Evolutionary conservation across 495 filamentous ascomycete species (phyloP).

Genomic region (Paragyromitra xinjiangensis): DNA sequence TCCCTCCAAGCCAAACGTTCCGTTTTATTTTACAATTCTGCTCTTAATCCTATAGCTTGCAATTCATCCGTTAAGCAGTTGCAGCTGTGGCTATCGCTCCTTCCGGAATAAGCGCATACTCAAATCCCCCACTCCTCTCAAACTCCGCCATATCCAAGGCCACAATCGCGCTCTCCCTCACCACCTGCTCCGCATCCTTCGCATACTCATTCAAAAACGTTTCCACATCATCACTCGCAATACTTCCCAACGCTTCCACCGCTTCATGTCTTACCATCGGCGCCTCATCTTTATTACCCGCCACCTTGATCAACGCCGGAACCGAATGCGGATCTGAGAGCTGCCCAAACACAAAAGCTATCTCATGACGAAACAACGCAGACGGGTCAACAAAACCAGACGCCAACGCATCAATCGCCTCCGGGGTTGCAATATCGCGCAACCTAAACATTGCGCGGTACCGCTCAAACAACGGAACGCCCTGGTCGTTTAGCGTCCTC

Average conservation of each 20-base stretch:
- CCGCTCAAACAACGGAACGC: constrained; percentile 82
- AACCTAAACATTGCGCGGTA: constrained; percentile 99
- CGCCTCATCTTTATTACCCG: constrained; percentile 80
- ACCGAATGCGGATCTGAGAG: constrained; percentile 95
- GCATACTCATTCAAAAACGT: constrained; percentile 82
- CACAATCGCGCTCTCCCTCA: constrained; percentile 92
- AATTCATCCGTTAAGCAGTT: background rate
- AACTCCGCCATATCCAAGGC: constrained; percentile 98
- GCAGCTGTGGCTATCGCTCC: background rate
- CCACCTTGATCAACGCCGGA: constrained; percentile 78
- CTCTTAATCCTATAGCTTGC: background rate
- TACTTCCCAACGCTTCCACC: constrained; percentile 93
- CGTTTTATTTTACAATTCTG: background rate
- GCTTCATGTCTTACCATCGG: constrained; percentile 99
- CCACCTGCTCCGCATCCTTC: constrained; percentile 88
- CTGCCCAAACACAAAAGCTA: constrained; percentile 98
- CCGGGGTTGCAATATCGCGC: constrained; percentile 88
- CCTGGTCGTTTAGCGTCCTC: constrained; percentile 77
- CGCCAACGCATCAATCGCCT: constrained; percentile 84
- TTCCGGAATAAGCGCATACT: constrained; percentile 87
- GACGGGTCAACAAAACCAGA: constrained; percentile 85
- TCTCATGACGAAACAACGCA: constrained; percentile 96
- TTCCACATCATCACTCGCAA: constrained; percentile 93
- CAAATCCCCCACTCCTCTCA: constrained; percentile 84
- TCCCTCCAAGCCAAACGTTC: background rate